These are phyloP conservation scores for Cadophora sp. DNA, from an alignment of 2,329 filamentous ascomycete species.

Conservation along the genomic window DNA sequence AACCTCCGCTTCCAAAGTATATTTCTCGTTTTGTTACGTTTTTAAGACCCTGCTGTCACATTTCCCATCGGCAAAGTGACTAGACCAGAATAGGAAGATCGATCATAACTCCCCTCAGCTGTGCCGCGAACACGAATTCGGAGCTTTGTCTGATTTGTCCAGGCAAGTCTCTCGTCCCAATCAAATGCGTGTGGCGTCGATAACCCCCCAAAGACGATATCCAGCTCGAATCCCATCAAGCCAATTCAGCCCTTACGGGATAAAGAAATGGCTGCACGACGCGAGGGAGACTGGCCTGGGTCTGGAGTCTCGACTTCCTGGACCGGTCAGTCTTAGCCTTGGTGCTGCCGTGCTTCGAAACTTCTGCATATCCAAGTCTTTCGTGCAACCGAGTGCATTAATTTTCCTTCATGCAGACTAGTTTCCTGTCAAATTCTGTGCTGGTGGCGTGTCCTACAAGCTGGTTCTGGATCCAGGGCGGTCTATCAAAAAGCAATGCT, in stretches of 20 bases:
- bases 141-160: slow-evolving; percentile 13
- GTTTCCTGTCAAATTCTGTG: background rate
- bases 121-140: slow-evolving; percentile 12
- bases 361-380: background rate
- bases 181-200: slow-evolving; percentile 5
- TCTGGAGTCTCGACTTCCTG: background rate
- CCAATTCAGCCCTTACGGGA: slow-evolving; percentile 1
- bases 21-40: background rate
- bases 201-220: background rate
- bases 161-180: background rate
- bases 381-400: slow-evolving; percentile 9
- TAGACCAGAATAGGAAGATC: slow-evolving; percentile 5
- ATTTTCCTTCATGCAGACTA: slow-evolving; percentile 3
- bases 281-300: slow-evolving; percentile 2
- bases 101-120: slow-evolving; percentile 1
- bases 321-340: background rate
- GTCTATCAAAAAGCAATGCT: slow-evolving; percentile 1
- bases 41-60: background rate
- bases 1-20: background rate
- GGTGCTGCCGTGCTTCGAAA: background rate
- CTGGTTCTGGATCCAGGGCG: slow-evolving; percentile 1
- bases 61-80: background rate
- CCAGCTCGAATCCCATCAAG: slow-evolving; percentile 6
- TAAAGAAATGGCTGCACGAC: background rate
- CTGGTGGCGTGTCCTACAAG: background rate